phyloP scores from a whole-genome alignment of 805 yeast species.

The Tetrapisispora taiwanensis region DNA sequence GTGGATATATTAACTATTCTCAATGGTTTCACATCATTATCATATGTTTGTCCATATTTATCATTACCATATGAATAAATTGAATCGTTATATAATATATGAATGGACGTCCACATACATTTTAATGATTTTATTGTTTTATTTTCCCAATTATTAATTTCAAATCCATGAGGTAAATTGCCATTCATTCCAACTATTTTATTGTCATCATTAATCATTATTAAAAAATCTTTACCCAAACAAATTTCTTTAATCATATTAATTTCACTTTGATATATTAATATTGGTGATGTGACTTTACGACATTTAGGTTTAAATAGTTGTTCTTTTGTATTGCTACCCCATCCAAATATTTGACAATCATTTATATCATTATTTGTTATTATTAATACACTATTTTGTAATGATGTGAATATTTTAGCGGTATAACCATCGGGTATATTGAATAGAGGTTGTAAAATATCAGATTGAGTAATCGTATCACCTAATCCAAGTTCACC shows the following conservation, averaged over 20 bases:
- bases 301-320: conserved; percentile 24
- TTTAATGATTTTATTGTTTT: conserved; percentile 4
- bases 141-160: conserved; percentile 7
- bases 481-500: conserved; percentile 65
- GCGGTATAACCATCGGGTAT: conserved; percentile 2
- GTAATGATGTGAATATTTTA: conserved; percentile 30
- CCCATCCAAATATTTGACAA: conserved; percentile 37
- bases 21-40: conserved; percentile 8
- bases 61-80: conserved; percentile 60
- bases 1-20: conserved; percentile 27
- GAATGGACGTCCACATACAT: conserved; percentile 75
- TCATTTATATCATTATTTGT: conserved; percentile 41
- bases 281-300: conserved; percentile 9
- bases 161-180: conserved; percentile 14
- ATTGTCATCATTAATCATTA: conserved; percentile 11
- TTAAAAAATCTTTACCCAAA: conserved; percentile 24
- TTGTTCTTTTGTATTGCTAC: conserved; percentile 40
- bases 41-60: conserved; percentile 56
- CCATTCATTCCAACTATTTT: conserved; percentile 10
- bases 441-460: conserved; percentile 8
- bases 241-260: conserved; percentile 10
- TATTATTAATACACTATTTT: conserved; percentile 55
- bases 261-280: conserved; percentile 10
- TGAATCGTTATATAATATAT: conserved; percentile 27
- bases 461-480: conserved; percentile 1